A percentile compares a stretch with the other conserved stretches of the same genome.
phyloP scores from a whole-genome alignment of 1,284 basidiomycete genomes.

The Cerioporus squamosus region DNA sequence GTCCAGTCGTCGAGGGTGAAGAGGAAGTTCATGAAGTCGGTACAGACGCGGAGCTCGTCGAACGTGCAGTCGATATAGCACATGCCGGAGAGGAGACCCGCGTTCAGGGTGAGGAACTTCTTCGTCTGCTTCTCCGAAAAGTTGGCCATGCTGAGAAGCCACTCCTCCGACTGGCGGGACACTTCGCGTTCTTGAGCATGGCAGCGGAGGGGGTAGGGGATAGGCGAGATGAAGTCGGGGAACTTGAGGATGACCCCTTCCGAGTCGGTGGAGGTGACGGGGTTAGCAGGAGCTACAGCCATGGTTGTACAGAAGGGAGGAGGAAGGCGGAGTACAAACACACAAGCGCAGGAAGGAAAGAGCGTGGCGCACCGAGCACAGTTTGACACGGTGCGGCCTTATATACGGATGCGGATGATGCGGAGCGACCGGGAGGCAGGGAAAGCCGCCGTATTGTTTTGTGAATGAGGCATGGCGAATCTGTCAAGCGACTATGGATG shows the following conservation, averaged over 20 bases:
- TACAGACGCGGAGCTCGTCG: constrained; percentile 35
- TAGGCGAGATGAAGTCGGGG: constrained; percentile 26
- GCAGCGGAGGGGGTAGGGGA: constrained; percentile 28
- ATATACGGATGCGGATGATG: constrained; percentile 24
- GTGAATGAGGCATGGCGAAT: constrained; percentile 24
- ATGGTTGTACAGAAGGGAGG: constrained; percentile 21
- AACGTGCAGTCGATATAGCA: constrained; percentile 33
- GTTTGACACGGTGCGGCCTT: constrained; percentile 11
- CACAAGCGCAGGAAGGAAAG: constrained; percentile 22
- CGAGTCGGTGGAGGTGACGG: constrained; percentile 9
- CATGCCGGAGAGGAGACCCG: constrained; percentile 31
- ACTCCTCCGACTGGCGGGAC: constrained; percentile 28
- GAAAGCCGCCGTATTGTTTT: constrained; percentile 24
- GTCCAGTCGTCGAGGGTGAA: constrained; percentile 41
- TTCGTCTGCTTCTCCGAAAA: constrained; percentile 27
- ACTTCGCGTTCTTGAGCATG: constrained; percentile 23
- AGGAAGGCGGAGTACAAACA: constrained; percentile 9
- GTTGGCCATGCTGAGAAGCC: constrained; percentile 29
- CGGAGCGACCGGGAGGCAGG: constrained; percentile 24
- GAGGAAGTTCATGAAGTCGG: constrained; percentile 40
- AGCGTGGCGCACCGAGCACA: constrained; percentile 13
- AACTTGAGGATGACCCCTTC: constrained; percentile 22
- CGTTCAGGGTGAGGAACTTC: constrained; percentile 30
- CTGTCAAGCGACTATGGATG: constrained; percentile 23
- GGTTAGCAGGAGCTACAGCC: constrained; percentile 17